These are phyloP conservation scores for Croton setiger DNA, from an alignment of 441 rosid genomes.

Conservation along the genomic window DNA sequence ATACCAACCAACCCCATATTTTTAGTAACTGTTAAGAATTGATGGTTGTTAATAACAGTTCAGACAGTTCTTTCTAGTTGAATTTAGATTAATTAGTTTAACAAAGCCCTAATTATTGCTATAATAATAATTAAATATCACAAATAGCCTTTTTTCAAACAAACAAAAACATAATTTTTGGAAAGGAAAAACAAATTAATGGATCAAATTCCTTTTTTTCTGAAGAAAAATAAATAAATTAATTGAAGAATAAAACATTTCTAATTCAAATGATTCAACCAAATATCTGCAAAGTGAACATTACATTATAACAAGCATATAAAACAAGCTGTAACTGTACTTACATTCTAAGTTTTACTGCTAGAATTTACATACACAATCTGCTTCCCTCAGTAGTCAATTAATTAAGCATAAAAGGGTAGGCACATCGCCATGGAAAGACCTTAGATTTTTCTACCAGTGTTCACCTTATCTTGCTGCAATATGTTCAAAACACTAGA, in stretches of 20 bases:
- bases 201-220: too few relatives aligned
- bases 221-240: neutral
- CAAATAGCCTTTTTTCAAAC: too few relatives aligned
- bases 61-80: neutral
- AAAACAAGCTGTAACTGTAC: neutral
- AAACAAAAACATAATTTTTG: too few relatives aligned
- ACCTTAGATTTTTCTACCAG: neutral
- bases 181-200: too few relatives aligned
- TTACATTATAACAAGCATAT: neutral
- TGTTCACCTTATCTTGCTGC: neutral
- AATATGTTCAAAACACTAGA: neutral
- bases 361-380: slow-evolving; percentile 7
- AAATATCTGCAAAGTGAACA: neutral
- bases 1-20: slow-evolving; percentile 4
- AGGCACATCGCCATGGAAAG: neutral
- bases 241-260: neutral
- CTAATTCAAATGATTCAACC: neutral
- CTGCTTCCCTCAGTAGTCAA: neutral
- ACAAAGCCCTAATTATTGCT: neutral
- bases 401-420: too few relatives aligned
- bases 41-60: neutral
- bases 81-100: neutral
- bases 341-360: too few relatives aligned
- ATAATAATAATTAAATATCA: too few relatives aligned
- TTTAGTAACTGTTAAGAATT: neutral